Conservation (phyloP, 1,284 basidiomycete genomes). For the Volvariella surrecta region DNA sequence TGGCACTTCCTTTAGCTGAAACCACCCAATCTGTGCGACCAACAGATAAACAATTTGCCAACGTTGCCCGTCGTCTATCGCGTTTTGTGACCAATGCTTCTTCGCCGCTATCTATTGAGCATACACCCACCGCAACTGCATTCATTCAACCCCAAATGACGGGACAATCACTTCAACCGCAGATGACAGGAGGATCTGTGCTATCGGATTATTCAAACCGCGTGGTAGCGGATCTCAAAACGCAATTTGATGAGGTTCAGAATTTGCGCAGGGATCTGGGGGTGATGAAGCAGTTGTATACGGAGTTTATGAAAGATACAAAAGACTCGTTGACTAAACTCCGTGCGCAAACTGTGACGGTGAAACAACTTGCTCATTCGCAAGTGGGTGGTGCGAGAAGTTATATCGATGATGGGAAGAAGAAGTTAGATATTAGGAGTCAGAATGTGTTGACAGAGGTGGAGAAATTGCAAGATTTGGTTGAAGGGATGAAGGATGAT, state of each 20-base stretch:
- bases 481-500: constrained; percentile 89
- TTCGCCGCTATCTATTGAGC: constrained; percentile 17
- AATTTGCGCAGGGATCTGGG: constrained; percentile 89
- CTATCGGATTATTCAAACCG: constrained; percentile 64
- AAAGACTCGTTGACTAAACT: constrained; percentile 77
- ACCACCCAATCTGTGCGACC: constrained; percentile 57
- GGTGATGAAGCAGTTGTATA: constrained; percentile 89
- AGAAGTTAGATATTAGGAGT: constrained; percentile 80
- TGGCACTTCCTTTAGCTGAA: constrained; percentile 48
- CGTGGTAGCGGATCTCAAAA: constrained; percentile 77
- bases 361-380: constrained; percentile 78
- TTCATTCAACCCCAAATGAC: constrained; percentile 50
- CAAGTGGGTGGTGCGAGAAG: constrained; percentile 83
- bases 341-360: constrained; percentile 76
- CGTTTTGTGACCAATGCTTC: constrained; percentile 39
- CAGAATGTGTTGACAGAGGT: constrained; percentile 90
- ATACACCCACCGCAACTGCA: constrained; percentile 13
- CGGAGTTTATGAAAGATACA: constrained; percentile 86
- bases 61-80: constrained; percentile 62
- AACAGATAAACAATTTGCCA: constrained; percentile 63
- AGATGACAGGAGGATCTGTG: constrained; percentile 65
- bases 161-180: constrained; percentile 58
- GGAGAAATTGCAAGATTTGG: constrained; percentile 89
- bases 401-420: constrained; percentile 89
- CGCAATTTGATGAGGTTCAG: constrained; percentile 92